These are phyloP conservation scores for Papiliotrema flavescens DNA, from an alignment of 1,284 basidiomycete species.

Conservation along the genomic window DNA sequence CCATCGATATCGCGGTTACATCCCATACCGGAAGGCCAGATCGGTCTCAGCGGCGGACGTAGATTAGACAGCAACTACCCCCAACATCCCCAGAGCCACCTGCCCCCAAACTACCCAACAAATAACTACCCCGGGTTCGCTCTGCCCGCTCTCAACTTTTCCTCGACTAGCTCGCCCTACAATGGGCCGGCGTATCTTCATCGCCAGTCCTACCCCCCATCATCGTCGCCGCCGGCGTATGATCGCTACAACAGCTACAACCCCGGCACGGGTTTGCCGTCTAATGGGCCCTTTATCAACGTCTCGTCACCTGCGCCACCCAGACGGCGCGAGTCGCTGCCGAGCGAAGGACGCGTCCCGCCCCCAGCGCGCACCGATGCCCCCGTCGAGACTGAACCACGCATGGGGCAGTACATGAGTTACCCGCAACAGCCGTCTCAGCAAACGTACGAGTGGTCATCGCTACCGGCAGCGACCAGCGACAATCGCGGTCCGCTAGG, in stretches of 20 bases:
- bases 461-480: background rate
- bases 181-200: background rate
- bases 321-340: constrained; percentile 11
- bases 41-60: too few relatives aligned
- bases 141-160: background rate
- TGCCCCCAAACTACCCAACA: constrained; percentile 9
- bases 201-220: background rate
- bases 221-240: constrained; percentile 1
- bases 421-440: background rate
- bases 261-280: too few relatives aligned
- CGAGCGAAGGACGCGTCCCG: background rate
- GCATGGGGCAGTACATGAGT: constrained; percentile 7
- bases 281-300: background rate
- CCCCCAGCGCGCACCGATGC: background rate
- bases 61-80: constrained; percentile 1
- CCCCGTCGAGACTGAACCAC: background rate
- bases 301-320: background rate
- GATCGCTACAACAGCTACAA: background rate
- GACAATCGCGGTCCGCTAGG: background rate
- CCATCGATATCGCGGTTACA: too few relatives aligned
- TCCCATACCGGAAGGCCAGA: too few relatives aligned
- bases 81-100: constrained; percentile 10
- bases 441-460: background rate
- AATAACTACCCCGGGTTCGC: background rate
- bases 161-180: background rate